Base-by-base conservation (phyloP, 306 rosid species). In the Castanea sativa region DNA sequence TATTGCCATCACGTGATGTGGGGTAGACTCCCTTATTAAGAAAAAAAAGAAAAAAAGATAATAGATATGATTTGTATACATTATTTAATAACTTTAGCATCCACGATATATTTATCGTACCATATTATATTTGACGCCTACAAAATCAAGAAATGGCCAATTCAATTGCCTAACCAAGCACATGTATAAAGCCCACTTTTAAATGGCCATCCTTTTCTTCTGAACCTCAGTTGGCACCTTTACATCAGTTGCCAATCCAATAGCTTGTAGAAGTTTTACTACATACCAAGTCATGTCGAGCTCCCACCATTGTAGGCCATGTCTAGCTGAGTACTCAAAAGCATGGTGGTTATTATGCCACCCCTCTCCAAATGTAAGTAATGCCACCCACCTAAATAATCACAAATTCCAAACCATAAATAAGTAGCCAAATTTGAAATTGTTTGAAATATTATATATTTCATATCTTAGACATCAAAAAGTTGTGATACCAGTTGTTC, bases 311-410 rank as follows among this genome's bases (percentile, higher is more conserved):
- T 92, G 87, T 10, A 94, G 78, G 61, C 96, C 98, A 78, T 94
- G 97, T 67, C 98, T 64, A 35, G 97, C 96, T 11, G 98, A 94
- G 85, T 74, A 91, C 86, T 94, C 98, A 77, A 94, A 94, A 13
- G 98, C 98, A 52, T 94, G 98, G 86, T 94, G 98, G 64, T 92
- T 94, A 77, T 94, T 92, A 77, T 92, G 98, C 96, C 98, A 94
- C 57, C 98, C 98, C 67, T 92, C 97, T 29, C 98, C 98, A 83
- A 92, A 94, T 78, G 97, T 89, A 74, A 94, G 88, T 73, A 94
- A 35, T 6, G 93, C 94, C 83, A 92, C 97, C 97, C 90, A 92
- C 98, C 98, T 94, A 74, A 55, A 16, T 30, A 30, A 56, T 56
- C 51, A 75, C 11, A 56, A 16, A 53, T 76, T 25, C 25, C 16